Conservation (phyloP, 768 basidiomycete genomes). For the Serendipita sp. region DNA sequence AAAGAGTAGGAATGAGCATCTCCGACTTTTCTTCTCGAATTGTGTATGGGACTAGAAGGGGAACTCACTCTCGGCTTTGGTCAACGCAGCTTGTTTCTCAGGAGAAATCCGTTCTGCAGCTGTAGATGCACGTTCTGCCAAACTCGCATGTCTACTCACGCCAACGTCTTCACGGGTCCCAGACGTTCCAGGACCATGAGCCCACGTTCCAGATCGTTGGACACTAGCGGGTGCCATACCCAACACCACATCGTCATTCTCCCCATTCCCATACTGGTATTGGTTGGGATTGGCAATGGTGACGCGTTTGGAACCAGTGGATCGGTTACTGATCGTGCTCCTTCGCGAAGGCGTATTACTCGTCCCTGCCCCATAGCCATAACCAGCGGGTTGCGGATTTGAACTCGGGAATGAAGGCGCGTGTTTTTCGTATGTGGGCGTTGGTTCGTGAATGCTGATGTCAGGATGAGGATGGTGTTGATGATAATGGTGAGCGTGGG, state of each 20-base stretch:
- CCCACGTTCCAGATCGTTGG: neutral
- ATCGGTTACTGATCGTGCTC: neutral
- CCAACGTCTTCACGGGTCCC: neutral
- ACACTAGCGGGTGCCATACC: neutral
- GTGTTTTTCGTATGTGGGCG: neutral
- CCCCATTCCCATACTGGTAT: no score
- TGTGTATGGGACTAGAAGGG: neutral
- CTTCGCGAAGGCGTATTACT: neutral
- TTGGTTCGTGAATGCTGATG: neutral
- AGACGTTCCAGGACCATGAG: conserved; percentile 4
- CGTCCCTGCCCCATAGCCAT: neutral
- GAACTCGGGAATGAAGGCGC: neutral
- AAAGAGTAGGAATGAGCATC: conserved; percentile 21
- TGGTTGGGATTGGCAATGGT: neutral
- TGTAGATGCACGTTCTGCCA: neutral
- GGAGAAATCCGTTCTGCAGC: neutral
- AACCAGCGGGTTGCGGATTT: neutral
- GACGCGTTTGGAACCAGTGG: neutral
- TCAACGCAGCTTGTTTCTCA: neutral
- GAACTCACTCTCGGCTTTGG: neutral
- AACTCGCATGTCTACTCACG: neutral
- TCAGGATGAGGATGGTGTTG: neutral
- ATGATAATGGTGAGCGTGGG: no score
- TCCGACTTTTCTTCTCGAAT: conserved; percentile 22
- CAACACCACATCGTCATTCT: neutral